Evolutionary conservation across 2,329 filamentous ascomycete genomes (phyloP), one percentile per base, ranked within the genome.

Genomic region (Bisporella sp.): DNA sequence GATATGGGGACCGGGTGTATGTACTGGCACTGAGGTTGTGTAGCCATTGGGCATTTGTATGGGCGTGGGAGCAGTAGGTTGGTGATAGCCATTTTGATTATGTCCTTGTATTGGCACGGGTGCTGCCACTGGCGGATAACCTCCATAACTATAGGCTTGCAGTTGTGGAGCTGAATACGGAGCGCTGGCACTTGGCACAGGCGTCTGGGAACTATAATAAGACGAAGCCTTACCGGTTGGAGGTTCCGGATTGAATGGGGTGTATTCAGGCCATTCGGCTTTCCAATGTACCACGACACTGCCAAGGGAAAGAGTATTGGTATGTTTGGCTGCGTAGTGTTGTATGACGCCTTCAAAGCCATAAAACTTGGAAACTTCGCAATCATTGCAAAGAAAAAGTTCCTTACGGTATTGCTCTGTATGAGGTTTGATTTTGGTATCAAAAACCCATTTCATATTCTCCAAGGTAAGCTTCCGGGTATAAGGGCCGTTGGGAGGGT

Each of bases 401-500:
- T 91, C 86, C 61, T 82, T 86, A 58, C 81, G 75, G 58, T 77
- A 75, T 43, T 72, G 69, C 54, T 89, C 84, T 3, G 84, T 88
- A 48, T 81, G 69, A 29, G 81, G 80, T 61, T 82, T 87, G 63
- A 93, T 75, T 64, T 89, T 90, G 57, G 79, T 79, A 61, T 91
- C 87, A 64, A 87, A 91, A 31, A 91, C 72, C 81, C 85, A 92
- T 66, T 87, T 91, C 87, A 93, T 90, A 62, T 91, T 89, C 63
- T 92, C 87, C 57, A 93, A 69, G 1, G 84, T 86, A 47, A 92
- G 71, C 62, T 76, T 83, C 63, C 79, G 75, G 30, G 75, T 80
- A 58, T 74, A 78, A 5, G 78, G 73, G 0, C 74, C 77, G 54
- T 76, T 69, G 2, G 71, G 69, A 6, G 75, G 73, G 54, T 84